Evolutionary conservation across 208 protist species (phyloP).

Genomic region (Tritrichomonas musculus): DNA sequence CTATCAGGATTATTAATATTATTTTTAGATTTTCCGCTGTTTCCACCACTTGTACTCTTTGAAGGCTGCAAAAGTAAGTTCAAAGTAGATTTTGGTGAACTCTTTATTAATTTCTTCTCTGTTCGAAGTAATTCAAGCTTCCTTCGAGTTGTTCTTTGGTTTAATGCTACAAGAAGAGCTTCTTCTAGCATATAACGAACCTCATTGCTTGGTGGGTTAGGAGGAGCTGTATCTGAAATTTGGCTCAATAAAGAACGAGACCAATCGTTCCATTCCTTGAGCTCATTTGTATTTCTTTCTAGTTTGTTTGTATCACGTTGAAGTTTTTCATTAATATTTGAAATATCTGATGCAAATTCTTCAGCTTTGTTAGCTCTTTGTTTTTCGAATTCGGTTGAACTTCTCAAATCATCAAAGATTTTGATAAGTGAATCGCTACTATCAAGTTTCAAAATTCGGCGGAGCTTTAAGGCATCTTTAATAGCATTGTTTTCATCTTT

Average conservation of each 20-base stretch:
- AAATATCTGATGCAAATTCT: neutral
- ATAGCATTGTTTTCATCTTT: neutral
- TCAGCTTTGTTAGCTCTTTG: neutral
- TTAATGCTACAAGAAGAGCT: neutral
- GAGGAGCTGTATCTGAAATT: neutral
- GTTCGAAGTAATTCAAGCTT: neutral
- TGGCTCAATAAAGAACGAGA: neutral
- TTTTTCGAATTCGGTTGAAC: neutral
- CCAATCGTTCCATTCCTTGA: neutral
- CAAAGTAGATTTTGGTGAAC: too few relatives aligned
- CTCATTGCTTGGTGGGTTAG: neutral
- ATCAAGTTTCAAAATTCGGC: neutral
- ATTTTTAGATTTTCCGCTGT: too few relatives aligned
- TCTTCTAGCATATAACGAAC: neutral
- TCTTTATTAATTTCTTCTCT: neutral
- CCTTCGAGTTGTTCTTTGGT: neutral
- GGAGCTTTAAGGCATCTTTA: neutral
- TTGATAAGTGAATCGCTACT: neutral
- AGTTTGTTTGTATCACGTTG: neutral
- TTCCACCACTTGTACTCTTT: too few relatives aligned
- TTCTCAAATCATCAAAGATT: neutral
- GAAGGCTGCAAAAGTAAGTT: too few relatives aligned
- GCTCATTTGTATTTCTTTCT: neutral
- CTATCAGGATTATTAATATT: neutral
- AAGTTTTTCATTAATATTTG: neutral